Evolutionary conservation across 768 basidiomycete species (phyloP), one percentile per base, ranked within the genome.

Genomic region (Kwoniella dejecticola): DNA sequence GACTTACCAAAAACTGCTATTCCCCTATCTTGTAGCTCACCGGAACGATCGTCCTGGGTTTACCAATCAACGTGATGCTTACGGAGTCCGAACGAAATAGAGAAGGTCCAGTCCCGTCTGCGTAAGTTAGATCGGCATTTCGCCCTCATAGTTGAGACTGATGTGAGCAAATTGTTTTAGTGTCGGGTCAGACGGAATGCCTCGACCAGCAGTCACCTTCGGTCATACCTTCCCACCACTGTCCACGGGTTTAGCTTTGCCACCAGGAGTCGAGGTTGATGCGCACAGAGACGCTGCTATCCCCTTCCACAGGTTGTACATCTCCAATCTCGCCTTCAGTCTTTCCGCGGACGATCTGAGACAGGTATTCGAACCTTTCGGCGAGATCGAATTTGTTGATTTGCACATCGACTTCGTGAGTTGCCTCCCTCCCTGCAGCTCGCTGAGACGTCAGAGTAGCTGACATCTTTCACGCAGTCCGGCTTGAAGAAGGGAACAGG

Each of bases 301-400:
- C 29, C 76, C 77, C 17, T 77, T 74, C 57, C 69, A 78, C 69
- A 92, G 94, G 79, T 85, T 99, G 79, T 99, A 96, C 79, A 92
- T 99, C 79, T 93, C 92, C 60, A 95, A 92, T 63, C 82, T 99
- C 46, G 91, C 97, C 80, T 96, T 95, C 83, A 94, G 92, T 80
- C 87, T 99, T 63, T 90, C 91, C 57, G 90, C 96, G 81, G 88
- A 91, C 70, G 95, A 99, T 82, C 89, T 99, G 82, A 90, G 89
- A 81, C 93, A 97, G 85, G 95, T 99, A 69, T 99, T 99, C 80
- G 93, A 96, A 77, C 93, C 95, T 10, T 99, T 98, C 79, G 96
- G 96, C 72, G 90, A 94, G 81, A 84, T 99, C 69, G 95, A 95
- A 81, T 94, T 94, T 82, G 93, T 99, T 78, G 95, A 99, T 83